These are phyloP conservation scores for Pholiota conissans DNA, from an alignment of 768 basidiomycete genomes.

Conservation along the genomic window DNA sequence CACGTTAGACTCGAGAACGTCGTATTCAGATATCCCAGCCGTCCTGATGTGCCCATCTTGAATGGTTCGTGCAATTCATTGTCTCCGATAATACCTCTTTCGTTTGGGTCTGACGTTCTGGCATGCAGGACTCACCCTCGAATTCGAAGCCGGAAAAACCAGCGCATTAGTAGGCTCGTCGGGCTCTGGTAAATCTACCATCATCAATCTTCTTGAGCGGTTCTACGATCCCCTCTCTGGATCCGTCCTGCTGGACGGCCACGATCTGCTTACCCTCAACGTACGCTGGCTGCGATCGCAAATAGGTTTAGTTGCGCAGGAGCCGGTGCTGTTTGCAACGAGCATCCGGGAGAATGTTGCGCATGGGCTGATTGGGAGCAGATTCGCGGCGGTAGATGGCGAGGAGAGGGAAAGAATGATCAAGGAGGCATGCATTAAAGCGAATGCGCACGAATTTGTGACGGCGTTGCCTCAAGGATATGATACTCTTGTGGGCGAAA, in stretches of 20 bases:
- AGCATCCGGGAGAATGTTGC: conserved; percentile 81
- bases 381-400: conserved; percentile 60
- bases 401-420: conserved; percentile 77
- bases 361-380: conserved; percentile 80
- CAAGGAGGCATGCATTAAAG: conserved; percentile 84
- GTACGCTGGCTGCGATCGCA: conserved; percentile 84
- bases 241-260: conserved; percentile 69
- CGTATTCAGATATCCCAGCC: conserved; percentile 84
- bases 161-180: conserved; percentile 79
- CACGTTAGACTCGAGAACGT: conserved; percentile 71
- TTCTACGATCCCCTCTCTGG: conserved; percentile 85
- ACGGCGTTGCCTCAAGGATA: conserved; percentile 79
- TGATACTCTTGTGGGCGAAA: conserved; percentile 87
- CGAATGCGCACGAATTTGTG: conserved; percentile 90
- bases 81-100: background rate
- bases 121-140: conserved; percentile 39
- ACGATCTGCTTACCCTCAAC: conserved; percentile 73
- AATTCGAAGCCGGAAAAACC: conserved; percentile 76
- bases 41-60: conserved; percentile 75
- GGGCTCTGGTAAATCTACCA: conserved; percentile 77
- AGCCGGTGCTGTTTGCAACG: conserved; percentile 84
- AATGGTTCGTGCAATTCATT: conserved; percentile 39
- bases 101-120: too few relatives aligned
- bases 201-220: conserved; percentile 78
- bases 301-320: conserved; percentile 87